Base-by-base conservation (phyloP, 1,284 basidiomycete species). In the Irpex sp. region DNA sequence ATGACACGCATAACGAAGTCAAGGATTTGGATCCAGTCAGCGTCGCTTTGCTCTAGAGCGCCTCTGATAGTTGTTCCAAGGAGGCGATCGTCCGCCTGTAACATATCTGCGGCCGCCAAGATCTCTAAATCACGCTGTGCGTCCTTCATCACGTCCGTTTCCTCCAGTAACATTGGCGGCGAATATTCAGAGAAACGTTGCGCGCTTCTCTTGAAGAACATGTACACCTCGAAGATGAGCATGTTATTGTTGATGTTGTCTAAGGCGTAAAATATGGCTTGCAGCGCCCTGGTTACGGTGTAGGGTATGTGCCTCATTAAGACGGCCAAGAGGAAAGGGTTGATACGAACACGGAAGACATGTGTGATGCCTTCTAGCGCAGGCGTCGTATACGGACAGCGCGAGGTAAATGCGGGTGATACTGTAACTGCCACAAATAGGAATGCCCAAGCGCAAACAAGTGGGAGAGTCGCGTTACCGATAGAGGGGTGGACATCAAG, bases 401-500 rank as follows among this genome's bases (percentile, higher is more conserved):
- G 63, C 2, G 63, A 9, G 0, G 63, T 18, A 38, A 65, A 65
- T 45, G 72, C 7, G 1, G 63, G 63, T 1, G 63, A 15, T 4
- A 65, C 13, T 11, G 20, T 42, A 2, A 65, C 32, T 6, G 15
- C 18, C 4, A 11, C 0, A 7, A 65, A 13, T 3, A 65, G 15
- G 18, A 44, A 44, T 10, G 10, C 4, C 63, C 63, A 65, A 18
- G 18, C 63, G 18, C 32, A 18, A 0, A 65, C 63, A 15, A 65
- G 60, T 11, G 60, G 45, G 4, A 66, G 32, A 49, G 67, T 60
- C 1, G 67, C 58, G 3, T 56, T 1, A 2, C 65, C 45, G 2
- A 74, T 70, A 20, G 64, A 18, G n/a, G 22, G 18, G 60, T 70
- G 66, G 20, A 75, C 22, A 6, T 67, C 43, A 42, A 59, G 65